Conservation (phyloP, 768 basidiomycete species). For the Auriculariales sp. region DNA sequence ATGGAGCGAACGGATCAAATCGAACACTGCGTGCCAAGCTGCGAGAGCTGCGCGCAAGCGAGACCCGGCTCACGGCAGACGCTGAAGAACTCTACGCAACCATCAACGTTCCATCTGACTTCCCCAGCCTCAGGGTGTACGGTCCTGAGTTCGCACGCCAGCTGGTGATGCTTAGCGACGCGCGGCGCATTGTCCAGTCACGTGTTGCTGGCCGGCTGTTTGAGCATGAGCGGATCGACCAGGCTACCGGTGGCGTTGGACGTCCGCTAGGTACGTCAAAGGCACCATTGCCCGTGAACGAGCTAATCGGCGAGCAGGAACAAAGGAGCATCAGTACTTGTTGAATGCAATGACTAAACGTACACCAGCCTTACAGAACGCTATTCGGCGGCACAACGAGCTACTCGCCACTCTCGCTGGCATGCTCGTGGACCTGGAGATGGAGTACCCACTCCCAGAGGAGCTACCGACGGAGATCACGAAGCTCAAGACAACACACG, state of each 20-base stretch:
- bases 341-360: conserved; percentile 18
- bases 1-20: background rate
- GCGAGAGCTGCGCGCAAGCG: conserved; percentile 10
- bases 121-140: conserved; percentile 20
- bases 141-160: conserved; percentile 16
- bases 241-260: conserved; percentile 17
- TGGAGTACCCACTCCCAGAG: conserved; percentile 17
- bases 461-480: conserved; percentile 18
- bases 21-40: background rate
- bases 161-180: conserved; percentile 20
- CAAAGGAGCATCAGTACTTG: conserved; percentile 20
- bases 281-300: background rate
- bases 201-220: conserved; percentile 20
- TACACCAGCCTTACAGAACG: conserved; percentile 15
- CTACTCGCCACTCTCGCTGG: conserved; percentile 14
- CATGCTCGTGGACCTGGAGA: conserved; percentile 11
- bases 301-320: conserved; percentile 11
- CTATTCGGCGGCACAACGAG: conserved; percentile 17
- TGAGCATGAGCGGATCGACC: conserved; percentile 22
- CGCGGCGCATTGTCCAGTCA: conserved; percentile 24
- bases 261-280: conserved; percentile 18
- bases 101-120: conserved; percentile 18
- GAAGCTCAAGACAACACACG: conserved; percentile 2
- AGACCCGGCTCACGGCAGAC: conserved; percentile 11
- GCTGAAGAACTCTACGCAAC: conserved; percentile 20